These are phyloP conservation scores for Cryphonectria parasitica DNA, from an alignment of 2,329 filamentous ascomycete species.

Conservation along the genomic window DNA sequence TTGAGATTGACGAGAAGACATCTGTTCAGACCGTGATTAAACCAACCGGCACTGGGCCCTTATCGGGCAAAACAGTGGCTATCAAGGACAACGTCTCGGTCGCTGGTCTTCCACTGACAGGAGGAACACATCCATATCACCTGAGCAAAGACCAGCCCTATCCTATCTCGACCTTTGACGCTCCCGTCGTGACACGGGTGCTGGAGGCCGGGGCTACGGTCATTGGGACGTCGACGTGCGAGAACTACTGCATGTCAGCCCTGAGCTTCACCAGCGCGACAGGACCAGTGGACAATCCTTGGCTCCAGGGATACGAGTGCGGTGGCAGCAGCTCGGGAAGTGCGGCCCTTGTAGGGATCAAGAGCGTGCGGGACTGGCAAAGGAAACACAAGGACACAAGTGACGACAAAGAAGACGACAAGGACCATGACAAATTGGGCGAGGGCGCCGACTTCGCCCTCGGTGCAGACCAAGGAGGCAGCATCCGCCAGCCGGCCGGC, in stretches of 20 bases:
- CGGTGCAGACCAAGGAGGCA: constrained; percentile 45
- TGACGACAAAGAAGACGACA: constrained; percentile 14
- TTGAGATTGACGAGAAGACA: neutral
- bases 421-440: constrained; percentile 28
- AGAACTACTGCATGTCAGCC: constrained; percentile 32
- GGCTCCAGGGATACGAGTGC: constrained; percentile 28
- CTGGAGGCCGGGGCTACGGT: constrained; percentile 30
- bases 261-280: constrained; percentile 31
- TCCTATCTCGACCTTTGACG: constrained; percentile 30
- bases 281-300: constrained; percentile 32
- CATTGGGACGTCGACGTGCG: constrained; percentile 31
- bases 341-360: constrained; percentile 38
- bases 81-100: constrained; percentile 33
- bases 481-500: constrained; percentile 43
- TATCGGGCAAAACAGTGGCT: constrained; percentile 29
- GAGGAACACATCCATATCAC: constrained; percentile 29
- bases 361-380: constrained; percentile 24
- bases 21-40: constrained; percentile 17
- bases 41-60: constrained; percentile 17
- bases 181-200: constrained; percentile 28
- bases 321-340: constrained; percentile 40
- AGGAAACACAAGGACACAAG: constrained; percentile 6
- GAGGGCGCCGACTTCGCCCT: constrained; percentile 41
- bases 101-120: constrained; percentile 30
- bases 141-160: constrained; percentile 26